A percentile compares a stretch with the other conserved stretches of the same genome.
Conservation (phyloP, 2,329 filamentous ascomycete genomes). For the Diaporthe helianthi region DNA sequence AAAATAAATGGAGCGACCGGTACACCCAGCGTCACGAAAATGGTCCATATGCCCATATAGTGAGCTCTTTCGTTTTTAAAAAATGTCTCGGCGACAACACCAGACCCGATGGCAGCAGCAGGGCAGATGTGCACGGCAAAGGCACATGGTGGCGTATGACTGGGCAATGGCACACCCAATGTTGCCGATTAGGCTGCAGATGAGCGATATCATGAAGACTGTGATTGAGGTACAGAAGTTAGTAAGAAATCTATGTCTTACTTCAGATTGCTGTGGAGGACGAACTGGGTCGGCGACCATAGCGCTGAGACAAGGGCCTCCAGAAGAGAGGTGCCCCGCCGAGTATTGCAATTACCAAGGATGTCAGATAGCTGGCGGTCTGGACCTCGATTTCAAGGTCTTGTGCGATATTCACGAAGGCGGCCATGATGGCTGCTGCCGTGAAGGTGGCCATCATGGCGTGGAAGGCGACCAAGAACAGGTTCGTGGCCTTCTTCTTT, state of each 20-base stretch:
- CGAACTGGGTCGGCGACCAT: conserved; percentile 58
- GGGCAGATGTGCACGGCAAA: conserved; percentile 62
- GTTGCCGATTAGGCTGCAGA: conserved; percentile 56
- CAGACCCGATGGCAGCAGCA: conserved; percentile 59
- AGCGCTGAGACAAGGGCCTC: conserved; percentile 61
- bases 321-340: conserved; percentile 62
- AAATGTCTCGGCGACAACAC: conserved; percentile 63
- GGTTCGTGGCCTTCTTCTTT: conserved; percentile 61
- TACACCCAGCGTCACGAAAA: conserved; percentile 41
- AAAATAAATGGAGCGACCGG: conserved; percentile 46
- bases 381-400: conserved; percentile 58
- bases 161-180: conserved; percentile 59
- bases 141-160: conserved; percentile 56
- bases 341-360: conserved; percentile 61
- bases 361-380: conserved; percentile 59
- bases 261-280: background rate
- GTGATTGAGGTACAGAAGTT: background rate
- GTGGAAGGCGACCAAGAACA: conserved; percentile 62
- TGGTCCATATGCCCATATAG: conserved; percentile 66
- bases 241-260: background rate
- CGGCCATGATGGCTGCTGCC: conserved; percentile 54
- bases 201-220: conserved; percentile 55
- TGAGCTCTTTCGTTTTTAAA: conserved; percentile 61
- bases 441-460: conserved; percentile 46
- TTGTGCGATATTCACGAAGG: conserved; percentile 58